Percentiles rank a stretch among this genome's conserved stretches.
Conservation (phyloP, 2,329 filamentous ascomycete genomes). For the Xylaria sp. region DNA sequence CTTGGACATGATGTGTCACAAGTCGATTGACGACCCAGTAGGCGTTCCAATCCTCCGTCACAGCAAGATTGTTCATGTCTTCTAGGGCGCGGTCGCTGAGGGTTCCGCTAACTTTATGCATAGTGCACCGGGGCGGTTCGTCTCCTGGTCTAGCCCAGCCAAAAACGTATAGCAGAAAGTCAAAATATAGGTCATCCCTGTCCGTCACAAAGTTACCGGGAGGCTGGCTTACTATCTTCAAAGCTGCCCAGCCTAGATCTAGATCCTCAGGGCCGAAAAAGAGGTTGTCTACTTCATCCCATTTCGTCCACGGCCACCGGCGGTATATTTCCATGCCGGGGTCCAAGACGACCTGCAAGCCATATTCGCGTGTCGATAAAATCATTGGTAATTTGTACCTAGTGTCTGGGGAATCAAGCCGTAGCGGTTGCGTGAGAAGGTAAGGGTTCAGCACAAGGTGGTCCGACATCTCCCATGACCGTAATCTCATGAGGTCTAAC, state of each 20-base stretch:
- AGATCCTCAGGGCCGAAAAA: neutral
- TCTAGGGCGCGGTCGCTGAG: neutral
- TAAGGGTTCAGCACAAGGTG: neutral
- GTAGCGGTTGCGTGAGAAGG: neutral
- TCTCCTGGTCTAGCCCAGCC: neutral
- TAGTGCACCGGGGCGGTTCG: neutral
- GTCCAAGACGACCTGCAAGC: neutral
- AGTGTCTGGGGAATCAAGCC: neutral
- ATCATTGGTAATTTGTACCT: neutral
- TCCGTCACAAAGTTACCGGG: neutral
- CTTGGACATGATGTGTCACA: neutral
- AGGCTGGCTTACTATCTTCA: neutral
- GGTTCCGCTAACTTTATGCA: neutral
- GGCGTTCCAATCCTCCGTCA: neutral
- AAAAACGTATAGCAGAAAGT: neutral
- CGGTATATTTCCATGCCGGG: neutral
- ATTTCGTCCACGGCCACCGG: conserved; percentile 5
- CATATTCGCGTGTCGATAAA: neutral
- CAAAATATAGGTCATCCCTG: neutral
- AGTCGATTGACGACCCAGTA: conserved; percentile 5
- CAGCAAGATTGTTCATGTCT: neutral
- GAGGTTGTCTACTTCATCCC: conserved; percentile 1
- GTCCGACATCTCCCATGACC: neutral
- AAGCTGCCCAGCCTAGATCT: neutral
- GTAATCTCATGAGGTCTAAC: neutral